These are phyloP conservation scores for Metschnikowia rubicola DNA, from an alignment of 805 yeast species.

Conservation along the genomic window DNA sequence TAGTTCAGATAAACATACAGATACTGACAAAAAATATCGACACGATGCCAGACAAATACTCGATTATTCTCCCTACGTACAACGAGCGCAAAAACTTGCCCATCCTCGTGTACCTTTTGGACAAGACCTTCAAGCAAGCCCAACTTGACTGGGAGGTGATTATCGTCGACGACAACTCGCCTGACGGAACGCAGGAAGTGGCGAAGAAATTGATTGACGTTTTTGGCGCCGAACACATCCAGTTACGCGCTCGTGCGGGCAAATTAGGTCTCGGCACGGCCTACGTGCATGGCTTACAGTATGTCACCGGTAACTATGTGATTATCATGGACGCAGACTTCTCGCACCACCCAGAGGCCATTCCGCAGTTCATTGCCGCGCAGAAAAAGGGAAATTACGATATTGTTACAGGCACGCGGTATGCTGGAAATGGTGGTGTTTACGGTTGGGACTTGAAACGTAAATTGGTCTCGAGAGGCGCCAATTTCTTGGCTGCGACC, in stretches of 20 bases:
- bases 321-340: conserved; percentile 84
- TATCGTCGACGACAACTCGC: conserved; percentile 76
- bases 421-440: conserved; percentile 79
- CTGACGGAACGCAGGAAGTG: conserved; percentile 77
- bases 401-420: conserved; percentile 61
- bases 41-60: conserved; percentile 48
- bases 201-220: conserved; percentile 57
- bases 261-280: conserved; percentile 80
- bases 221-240: conserved; percentile 59
- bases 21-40: background rate
- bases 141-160: conserved; percentile 70
- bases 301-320: conserved; percentile 68
- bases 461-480: conserved; percentile 74
- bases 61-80: conserved; percentile 74
- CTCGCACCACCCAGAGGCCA: conserved; percentile 78
- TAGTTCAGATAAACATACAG: too few species aligned
- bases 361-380: conserved; percentile 67
- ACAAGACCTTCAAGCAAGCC: conserved; percentile 59
- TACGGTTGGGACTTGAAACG: conserved; percentile 83
- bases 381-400: conserved; percentile 52
- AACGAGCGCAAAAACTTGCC: conserved; percentile 67
- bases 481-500: conserved; percentile 71
- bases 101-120: conserved; percentile 63
- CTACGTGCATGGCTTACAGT: conserved; percentile 72
- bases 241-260: conserved; percentile 69